Percentiles rank a stretch among this genome's conserved stretches.
phyloP scores from a whole-genome alignment of 176 grass and related monocot genomes.

The Tillandsia fasciculata region DNA sequence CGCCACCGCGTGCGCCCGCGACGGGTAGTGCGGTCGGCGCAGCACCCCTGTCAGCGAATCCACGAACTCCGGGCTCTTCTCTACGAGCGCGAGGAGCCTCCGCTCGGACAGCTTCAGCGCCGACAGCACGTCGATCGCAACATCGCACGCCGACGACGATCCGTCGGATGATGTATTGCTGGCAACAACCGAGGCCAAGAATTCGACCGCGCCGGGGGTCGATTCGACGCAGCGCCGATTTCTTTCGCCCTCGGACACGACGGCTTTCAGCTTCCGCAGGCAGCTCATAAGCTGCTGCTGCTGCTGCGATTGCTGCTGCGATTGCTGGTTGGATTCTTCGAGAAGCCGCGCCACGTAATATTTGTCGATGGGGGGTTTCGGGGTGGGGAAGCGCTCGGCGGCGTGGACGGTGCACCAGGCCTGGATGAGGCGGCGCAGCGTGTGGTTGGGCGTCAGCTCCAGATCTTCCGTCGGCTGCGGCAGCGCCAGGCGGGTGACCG shows the following conservation, averaged over 20 bases:
- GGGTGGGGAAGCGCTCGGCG: constrained; percentile 32
- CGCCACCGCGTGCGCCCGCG: constrained; percentile 35
- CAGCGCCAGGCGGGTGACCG: constrained; percentile 52
- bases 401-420: constrained; percentile 52
- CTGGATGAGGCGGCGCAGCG: constrained; percentile 83
- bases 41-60: constrained; percentile 47
- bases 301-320: not conserved
- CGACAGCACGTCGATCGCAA: constrained; percentile 53
- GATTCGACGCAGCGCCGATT: constrained; percentile 23
- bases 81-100: constrained; percentile 30
- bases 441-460: constrained; percentile 86
- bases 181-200: constrained; percentile 17
- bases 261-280: constrained; percentile 19
- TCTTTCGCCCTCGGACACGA: constrained; percentile 21
- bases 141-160: constrained; percentile 13
- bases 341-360: constrained; percentile 17
- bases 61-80: constrained; percentile 27
- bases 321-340: constrained; percentile 6
- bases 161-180: not conserved
- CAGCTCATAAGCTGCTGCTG: not conserved
- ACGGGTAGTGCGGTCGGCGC: constrained; percentile 38
- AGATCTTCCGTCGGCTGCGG: constrained; percentile 26
- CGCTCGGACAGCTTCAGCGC: constrained; percentile 53
- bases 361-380: constrained; percentile 12
- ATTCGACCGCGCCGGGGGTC: constrained; percentile 19